Conservation (phyloP, 495 filamentous ascomycete species). For the Symbiotaphrina buchneri region DNA sequence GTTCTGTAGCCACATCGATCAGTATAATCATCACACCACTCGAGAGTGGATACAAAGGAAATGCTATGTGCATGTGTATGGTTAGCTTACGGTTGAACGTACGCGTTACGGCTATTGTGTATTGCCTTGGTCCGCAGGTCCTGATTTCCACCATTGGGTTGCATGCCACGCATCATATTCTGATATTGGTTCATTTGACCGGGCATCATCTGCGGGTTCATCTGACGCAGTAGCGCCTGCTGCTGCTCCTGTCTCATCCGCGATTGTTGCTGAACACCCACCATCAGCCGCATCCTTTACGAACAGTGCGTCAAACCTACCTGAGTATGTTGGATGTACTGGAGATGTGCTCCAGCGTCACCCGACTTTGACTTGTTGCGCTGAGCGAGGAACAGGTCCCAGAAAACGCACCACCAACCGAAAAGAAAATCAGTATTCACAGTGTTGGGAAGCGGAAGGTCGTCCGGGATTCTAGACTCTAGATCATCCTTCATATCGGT, state of each 20-base stretch:
- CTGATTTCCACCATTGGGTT: constrained; percentile 25
- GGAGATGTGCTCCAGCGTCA: constrained; percentile 20
- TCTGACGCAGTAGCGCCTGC: constrained; percentile 44
- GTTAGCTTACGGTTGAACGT: constrained; percentile 11
- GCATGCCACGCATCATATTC: constrained; percentile 32
- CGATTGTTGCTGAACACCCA: constrained; percentile 31
- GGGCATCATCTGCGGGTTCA: constrained; percentile 31
- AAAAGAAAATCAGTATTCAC: constrained; percentile 61
- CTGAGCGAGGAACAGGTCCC: constrained; percentile 75
- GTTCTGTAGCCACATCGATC: constrained; percentile 16
- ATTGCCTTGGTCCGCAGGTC: constrained; percentile 50
- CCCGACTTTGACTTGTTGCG: constrained; percentile 30
- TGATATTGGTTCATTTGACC: constrained; percentile 25
- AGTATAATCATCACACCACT: too few species aligned
- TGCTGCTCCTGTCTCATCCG: constrained; percentile 41
- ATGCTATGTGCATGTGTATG: too few species aligned
- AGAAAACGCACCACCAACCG: constrained; percentile 93
- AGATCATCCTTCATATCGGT: constrained; percentile 56
- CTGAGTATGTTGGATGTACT: constrained; percentile 65
- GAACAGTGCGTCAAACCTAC: constrained; percentile 22
- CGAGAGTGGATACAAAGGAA: constrained; percentile 12
- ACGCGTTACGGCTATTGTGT: constrained; percentile 57
- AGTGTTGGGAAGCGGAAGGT: constrained; percentile 54
- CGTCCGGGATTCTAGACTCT: constrained; percentile 48
- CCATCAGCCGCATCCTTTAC: not conserved